Evolutionary conservation across 2,329 filamentous ascomycete genomes (phyloP), one percentile per base, ranked within the genome.

Genomic region (Pseudogymnoascus sp.): DNA sequence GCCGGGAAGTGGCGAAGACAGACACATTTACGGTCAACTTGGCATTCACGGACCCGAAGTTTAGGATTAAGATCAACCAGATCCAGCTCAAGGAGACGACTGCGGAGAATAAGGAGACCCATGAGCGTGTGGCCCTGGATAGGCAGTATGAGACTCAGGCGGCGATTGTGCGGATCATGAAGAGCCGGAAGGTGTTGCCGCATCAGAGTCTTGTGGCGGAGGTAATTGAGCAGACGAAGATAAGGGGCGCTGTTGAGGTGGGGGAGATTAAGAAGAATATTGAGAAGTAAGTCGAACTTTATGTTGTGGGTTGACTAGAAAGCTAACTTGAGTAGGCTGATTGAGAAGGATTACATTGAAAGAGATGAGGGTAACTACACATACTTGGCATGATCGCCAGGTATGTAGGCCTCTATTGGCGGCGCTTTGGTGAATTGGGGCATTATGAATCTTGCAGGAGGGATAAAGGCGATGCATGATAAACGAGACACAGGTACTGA

Each of bases 61-160:
- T 90, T 76, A 86, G 92, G 63, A 87, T 99, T 77, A 99, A 99
- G 80, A 97, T 99, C 80, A 99, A 97, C 77, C 93, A 97, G 76
- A 95, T 99, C 69, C 95, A 99, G 76, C 83, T 97, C 61, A 96
- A 95, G 77, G 95, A 99, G 77, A 97, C 95, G 0, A 90, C 89
- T 70, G 89, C 93, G 72, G 95, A 99, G 77, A 97, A 97, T 77
- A 90, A 92, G 76, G 91, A 89, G 70, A 97, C 93, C 1, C 92
- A 97, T 75, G 89, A 96, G 75, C 85, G 91, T 47, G 91, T 99
- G 4, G 88, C 87, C 0, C 89, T 90, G 61, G 95, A 99, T 73
- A 81, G 95, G 61, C 91, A 96, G 72, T 96, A 96, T 71, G 96
- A 99, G 78, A 97, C 93, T 0, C 95, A 99, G 75, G 95, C 95